phyloP scores from a whole-genome alignment of 805 yeast species.

The Candida easanensis region DNA sequence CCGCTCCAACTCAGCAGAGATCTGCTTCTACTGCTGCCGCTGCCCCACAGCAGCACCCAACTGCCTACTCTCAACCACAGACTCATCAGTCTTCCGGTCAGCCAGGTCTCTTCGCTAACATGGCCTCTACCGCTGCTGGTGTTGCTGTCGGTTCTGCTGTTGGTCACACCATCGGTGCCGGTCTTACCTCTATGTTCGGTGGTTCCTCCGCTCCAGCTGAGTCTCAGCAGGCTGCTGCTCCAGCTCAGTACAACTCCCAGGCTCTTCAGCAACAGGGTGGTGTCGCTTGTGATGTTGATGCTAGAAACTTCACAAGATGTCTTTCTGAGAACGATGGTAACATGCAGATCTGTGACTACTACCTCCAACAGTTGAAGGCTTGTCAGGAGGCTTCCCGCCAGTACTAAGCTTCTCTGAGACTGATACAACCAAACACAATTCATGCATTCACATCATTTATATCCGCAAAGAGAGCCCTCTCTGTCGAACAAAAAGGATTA shows the following conservation, averaged over 20 bases:
- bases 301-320: slow-evolving; percentile 93
- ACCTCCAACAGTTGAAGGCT: slow-evolving; percentile 94
- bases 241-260: slow-evolving; percentile 40
- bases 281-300: slow-evolving; percentile 83
- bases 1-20: slow-evolving; percentile 52
- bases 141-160: slow-evolving; percentile 98
- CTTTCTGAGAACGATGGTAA: slow-evolving; percentile 91
- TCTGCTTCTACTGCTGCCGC: slow-evolving; percentile 74
- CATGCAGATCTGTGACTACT: slow-evolving; percentile 95
- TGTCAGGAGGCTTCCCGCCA: slow-evolving; percentile 92
- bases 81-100: slow-evolving; percentile 52
- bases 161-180: slow-evolving; percentile 96
- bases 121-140: slow-evolving; percentile 99
- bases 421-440: neutral
- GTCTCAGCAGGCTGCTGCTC: slow-evolving; percentile 42
- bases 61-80: slow-evolving; percentile 49
- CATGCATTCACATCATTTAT: neutral
- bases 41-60: slow-evolving; percentile 36
- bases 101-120: slow-evolving; percentile 93
- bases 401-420: slow-evolving; percentile 48
- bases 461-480: neutral
- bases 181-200: slow-evolving; percentile 84
- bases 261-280: slow-evolving; percentile 36
- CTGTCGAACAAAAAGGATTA: neutral
- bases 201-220: slow-evolving; percentile 56